These are phyloP conservation scores for Phytopythium vexans DNA, from an alignment of 352 stramenopile genomes.

Conservation along the genomic window DNA sequence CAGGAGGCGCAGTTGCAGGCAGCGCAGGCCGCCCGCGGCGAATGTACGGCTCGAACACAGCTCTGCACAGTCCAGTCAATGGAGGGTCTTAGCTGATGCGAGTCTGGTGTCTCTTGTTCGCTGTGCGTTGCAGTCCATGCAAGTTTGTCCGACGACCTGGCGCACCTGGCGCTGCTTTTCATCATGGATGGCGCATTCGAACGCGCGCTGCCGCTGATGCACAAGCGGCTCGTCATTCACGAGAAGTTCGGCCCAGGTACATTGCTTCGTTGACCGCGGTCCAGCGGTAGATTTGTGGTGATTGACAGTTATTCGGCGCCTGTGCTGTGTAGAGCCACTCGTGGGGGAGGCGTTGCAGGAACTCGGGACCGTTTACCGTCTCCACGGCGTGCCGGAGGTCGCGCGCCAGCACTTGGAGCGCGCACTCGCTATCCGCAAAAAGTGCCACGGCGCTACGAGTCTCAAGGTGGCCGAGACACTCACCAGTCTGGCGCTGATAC, in stretches of 20 bases:
- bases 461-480: slow-evolving; percentile 75
- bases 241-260: slow-evolving; percentile 71
- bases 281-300: neutral
- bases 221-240: slow-evolving; percentile 79
- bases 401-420: slow-evolving; percentile 59
- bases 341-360: slow-evolving; percentile 62
- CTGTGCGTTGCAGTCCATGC: slow-evolving; percentile 31
- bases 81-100: neutral
- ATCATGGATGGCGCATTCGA: slow-evolving; percentile 68
- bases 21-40: slow-evolving; percentile 42
- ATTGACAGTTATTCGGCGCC: neutral
- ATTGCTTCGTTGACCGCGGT: neutral
- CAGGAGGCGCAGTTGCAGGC: slow-evolving; percentile 41
- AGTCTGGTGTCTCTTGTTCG: neutral
- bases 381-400: slow-evolving; percentile 45
- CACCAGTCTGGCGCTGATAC: slow-evolving; percentile 68
- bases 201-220: slow-evolving; percentile 62
- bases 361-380: slow-evolving; percentile 66
- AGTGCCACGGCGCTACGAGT: slow-evolving; percentile 49
- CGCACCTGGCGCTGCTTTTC: slow-evolving; percentile 62
- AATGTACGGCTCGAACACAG: slow-evolving; percentile 28
- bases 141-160: slow-evolving; percentile 57
- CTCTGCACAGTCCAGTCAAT: neutral
- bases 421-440: slow-evolving; percentile 39
- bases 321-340: slow-evolving; percentile 31